These are phyloP conservation scores for Oxalis stricta DNA, from an alignment of 441 rosid genomes.

Conservation along the genomic window DNA sequence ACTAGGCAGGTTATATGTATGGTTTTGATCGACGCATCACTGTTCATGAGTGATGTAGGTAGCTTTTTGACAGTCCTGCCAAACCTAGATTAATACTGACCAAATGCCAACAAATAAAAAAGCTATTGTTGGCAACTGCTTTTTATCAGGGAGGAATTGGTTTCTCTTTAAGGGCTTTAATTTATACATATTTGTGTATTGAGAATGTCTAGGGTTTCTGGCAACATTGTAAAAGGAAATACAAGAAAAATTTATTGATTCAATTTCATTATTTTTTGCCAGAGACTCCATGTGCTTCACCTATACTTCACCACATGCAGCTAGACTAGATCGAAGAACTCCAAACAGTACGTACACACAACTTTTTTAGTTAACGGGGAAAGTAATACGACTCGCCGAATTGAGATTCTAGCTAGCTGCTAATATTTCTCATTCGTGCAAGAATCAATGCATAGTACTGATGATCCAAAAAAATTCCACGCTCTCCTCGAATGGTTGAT, in stretches of 20 bases:
- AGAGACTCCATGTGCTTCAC: not conserved
- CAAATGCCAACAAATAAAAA: no score
- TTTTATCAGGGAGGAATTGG: not conserved
- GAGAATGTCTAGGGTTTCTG: not conserved
- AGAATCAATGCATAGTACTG: no score
- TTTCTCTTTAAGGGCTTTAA: not conserved
- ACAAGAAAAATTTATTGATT: not conserved
- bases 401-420: no score
- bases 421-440: no score
- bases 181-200: not conserved
- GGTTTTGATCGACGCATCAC: no score
- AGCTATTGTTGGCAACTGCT: constrained; percentile 4
- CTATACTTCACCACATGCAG: not conserved
- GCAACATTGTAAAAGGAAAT: not conserved
- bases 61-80: constrained; percentile 7
- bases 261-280: not conserved
- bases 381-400: no score
- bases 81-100: not conserved
- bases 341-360: not conserved
- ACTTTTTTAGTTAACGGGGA: no score
- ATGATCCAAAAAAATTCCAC: no score
- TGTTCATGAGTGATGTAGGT: no score
- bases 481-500: no score
- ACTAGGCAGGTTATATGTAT: no score
- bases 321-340: not conserved